A percentile compares a stretch with the other conserved stretches of the same genome.
Evolutionary conservation across 1,284 basidiomycete genomes (phyloP).

Genomic region (Stygiomarasmius scandens): DNA sequence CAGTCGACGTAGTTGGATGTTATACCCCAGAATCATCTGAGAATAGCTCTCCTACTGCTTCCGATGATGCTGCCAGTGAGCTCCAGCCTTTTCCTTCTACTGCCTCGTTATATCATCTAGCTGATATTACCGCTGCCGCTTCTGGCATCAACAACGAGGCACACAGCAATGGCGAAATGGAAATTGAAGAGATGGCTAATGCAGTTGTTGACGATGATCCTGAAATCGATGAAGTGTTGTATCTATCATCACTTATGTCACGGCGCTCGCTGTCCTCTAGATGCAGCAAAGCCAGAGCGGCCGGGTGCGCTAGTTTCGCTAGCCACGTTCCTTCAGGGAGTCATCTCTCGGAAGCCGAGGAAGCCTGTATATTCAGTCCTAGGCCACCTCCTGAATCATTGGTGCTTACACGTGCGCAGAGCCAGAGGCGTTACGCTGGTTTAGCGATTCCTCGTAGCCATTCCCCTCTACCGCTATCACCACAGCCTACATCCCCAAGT

Average conservation of each 20-base stretch:
- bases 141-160: not conserved
- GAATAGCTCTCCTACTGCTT: not conserved
- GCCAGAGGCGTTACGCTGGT: not conserved
- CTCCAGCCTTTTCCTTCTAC: constrained; percentile 21
- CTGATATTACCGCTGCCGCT: not conserved
- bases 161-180: not conserved
- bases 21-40: not conserved
- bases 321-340: not conserved
- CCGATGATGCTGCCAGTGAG: constrained; percentile 6
- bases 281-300: not conserved
- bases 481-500: not conserved
- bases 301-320: not conserved
- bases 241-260: not conserved
- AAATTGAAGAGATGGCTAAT: not conserved
- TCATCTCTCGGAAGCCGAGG: not conserved
- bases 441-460: not conserved
- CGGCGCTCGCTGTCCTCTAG: not conserved
- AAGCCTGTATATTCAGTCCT: constrained; percentile 1
- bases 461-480: not conserved
- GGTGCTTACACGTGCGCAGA: constrained; percentile 1
- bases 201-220: not conserved
- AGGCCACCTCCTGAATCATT: not conserved
- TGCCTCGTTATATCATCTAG: constrained; percentile 11
- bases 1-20: not conserved
- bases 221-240: not conserved